These are phyloP conservation scores for Cucumis hystrix DNA, from an alignment of 306 rosid species.

Conservation along the genomic window DNA sequence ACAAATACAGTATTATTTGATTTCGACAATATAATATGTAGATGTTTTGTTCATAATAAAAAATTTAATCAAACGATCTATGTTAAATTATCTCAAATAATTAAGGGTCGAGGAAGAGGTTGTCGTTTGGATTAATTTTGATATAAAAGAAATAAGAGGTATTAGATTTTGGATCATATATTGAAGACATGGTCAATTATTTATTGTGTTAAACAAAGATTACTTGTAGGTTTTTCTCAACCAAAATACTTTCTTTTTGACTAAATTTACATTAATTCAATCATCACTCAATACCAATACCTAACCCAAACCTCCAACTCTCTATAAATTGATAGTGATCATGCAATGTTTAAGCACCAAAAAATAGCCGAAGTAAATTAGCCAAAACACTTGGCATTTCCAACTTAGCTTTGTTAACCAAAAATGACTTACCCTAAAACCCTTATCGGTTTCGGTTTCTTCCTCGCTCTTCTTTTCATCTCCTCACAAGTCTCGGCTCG, in stretches of 20 bases:
- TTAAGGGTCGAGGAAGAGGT: not conserved
- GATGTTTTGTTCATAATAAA: too few relatives aligned
- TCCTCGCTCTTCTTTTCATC: not conserved
- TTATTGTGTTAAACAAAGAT: not conserved
- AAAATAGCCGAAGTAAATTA: not conserved
- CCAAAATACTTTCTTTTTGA: not conserved
- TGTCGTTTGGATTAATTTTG: not conserved
- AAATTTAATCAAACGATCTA: too few relatives aligned
- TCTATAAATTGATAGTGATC: not conserved
- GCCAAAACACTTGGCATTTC: not conserved
- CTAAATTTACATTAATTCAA: not conserved
- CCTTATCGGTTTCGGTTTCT: not conserved
- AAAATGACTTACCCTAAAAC: not conserved
- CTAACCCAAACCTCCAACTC: not conserved
- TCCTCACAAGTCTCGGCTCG: not conserved
- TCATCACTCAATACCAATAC: not conserved
- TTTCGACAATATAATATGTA: too few relatives aligned
- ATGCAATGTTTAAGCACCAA: not conserved
- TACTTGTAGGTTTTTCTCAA: not conserved
- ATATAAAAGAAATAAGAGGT: not conserved
- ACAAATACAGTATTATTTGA: not conserved
- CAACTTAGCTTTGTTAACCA: not conserved
- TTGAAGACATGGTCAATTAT: not conserved
- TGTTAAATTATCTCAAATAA: too few relatives aligned
- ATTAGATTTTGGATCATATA: not conserved